Evolutionary conservation across 371 early-diverging fungal species (phyloP), one percentile per base, ranked within the genome.

Genomic region (Mortierella sp.): DNA sequence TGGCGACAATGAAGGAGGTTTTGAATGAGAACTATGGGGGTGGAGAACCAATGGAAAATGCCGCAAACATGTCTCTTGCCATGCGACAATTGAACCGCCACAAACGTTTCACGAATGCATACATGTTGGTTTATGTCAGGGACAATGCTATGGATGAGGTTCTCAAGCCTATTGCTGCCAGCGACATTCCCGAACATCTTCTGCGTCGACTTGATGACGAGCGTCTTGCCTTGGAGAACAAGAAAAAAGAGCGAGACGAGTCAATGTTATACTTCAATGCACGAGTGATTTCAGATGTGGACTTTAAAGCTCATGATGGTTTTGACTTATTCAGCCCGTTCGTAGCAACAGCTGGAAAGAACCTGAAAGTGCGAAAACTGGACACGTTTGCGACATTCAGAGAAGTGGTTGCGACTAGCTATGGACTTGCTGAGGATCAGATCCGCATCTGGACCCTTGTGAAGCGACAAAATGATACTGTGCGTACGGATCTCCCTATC

Each of bases 21-120:
- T 89, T 97, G 76, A 97, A 98, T 63, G 98, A 97, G 43, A 97
- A 97, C 83, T 99, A 89, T 85, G 99, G 99, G 37, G 96, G 96
- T 22, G 81, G 75, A 7, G 81, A 80, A 23, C 71, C 75, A 9
- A 6, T 64, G 9, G 81, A 80, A 61, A 96, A 95, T 62, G 73
- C 76, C 60, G 58, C 61, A 17, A 54, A 32, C 28, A 76, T 74
- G 70, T 77, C 75, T 22, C 59, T 72, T 22, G 65, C 79, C 5
- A 71, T 72, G 72, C 78, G 83, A 64, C 75, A 78, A 19, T 9
- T 70, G 31, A 70, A 66, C 67, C 76, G 66, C 37, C 74, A 88
- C 22, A 95, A 93, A 77, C 91, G 95, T 8, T 95, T 93, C 71
- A 96, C 97, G 3, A 98, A 96, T 79, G 98, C 99, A 0, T 98